A percentile compares a stretch with the other conserved stretches of the same genome.
Conservation (phyloP, 2,329 filamentous ascomycete genomes). For the Fusarium fracticaudum region DNA sequence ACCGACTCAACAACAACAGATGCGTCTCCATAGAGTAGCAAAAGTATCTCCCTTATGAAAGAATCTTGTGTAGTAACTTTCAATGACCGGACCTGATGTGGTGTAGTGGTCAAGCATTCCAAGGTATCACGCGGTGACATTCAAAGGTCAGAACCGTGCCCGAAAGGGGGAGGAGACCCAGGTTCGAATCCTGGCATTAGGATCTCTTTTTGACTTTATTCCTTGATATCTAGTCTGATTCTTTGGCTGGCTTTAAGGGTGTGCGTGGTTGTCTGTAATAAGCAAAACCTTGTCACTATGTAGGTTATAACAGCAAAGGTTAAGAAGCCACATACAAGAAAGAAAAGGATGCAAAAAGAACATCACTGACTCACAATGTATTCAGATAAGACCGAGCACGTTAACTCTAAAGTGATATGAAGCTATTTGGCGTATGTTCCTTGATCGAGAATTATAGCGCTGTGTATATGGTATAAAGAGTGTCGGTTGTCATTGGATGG, state of each 20-base stretch:
- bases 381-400: too few species aligned
- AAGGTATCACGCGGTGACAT: neutral
- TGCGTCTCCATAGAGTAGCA: neutral
- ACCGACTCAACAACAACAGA: neutral
- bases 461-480: neutral
- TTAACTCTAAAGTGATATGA: neutral
- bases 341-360: fast-evolving
- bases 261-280: neutral
- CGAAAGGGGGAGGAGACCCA: neutral
- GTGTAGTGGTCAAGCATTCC: neutral
- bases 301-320: neutral
- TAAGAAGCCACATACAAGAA: neutral
- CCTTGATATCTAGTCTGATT: neutral
- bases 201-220: neutral
- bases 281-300: neutral
- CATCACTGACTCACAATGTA: neutral
- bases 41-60: neutral
- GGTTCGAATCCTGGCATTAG: neutral
- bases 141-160: neutral
- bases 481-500: neutral
- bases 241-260: neutral
- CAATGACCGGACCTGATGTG: neutral
- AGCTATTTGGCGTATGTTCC: neutral
- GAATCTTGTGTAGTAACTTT: neutral
- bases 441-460: neutral